A percentile compares a stretch with the other conserved stretches of the same genome.
Evolutionary conservation across 768 basidiomycete genomes (phyloP).

Genomic region (Russula olivacea): DNA sequence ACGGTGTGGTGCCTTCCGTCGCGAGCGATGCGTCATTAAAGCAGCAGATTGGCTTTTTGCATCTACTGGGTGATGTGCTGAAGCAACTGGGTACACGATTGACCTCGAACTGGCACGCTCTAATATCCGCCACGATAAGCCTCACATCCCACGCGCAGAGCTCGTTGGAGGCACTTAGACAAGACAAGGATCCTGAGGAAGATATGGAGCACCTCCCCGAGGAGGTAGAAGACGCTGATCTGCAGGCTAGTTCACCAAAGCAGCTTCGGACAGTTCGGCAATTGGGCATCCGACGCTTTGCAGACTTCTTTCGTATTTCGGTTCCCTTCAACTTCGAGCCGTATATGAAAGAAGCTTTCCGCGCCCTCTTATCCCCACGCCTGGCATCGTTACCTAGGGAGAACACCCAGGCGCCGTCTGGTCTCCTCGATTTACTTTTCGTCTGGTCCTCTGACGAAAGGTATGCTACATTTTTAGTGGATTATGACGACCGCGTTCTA

Average conservation of each 20-base stretch:
- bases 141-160: conserved; percentile 61
- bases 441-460: conserved; percentile 61
- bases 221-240: conserved; percentile 34
- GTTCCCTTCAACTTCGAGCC: conserved; percentile 68
- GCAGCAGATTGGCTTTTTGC: conserved; percentile 81
- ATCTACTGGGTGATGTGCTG: conserved; percentile 77
- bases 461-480: conserved; percentile 57
- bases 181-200: conserved; percentile 32
- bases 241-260: conserved; percentile 16
- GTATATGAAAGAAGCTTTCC: conserved; percentile 63
- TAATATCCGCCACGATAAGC: conserved; percentile 64
- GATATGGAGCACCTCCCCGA: conserved; percentile 23
- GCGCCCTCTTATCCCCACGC: conserved; percentile 75
- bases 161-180: conserved; percentile 38
- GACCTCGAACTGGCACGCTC: conserved; percentile 61
- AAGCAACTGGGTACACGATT: conserved; percentile 75
- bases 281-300: conserved; percentile 76
- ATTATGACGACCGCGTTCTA: conserved; percentile 61
- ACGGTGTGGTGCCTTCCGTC: conserved; percentile 28
- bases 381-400: conserved; percentile 68
- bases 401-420: conserved; percentile 88
- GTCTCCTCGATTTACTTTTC: conserved; percentile 79
- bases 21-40: conserved; percentile 41
- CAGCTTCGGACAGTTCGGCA: conserved; percentile 62
- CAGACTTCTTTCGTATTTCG: conserved; percentile 79